Conservation (phyloP, 169 alveolate genomes). For the Ichthyophthirius multifiliis region DNA sequence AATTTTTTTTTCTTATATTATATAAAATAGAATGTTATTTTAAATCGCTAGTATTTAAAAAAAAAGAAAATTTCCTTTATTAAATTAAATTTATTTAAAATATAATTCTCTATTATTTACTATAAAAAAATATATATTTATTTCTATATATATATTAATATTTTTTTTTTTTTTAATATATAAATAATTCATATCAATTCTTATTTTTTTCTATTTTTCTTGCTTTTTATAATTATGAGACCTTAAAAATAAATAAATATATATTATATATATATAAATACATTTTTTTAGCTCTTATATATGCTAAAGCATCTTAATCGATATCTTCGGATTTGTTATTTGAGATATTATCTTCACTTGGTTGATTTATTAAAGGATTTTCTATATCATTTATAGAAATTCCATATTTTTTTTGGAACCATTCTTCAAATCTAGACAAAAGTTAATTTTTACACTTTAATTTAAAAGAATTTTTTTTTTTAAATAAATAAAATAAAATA, state of each 20-base stretch:
- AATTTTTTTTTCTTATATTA: too few relatives aligned
- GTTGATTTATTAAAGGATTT: slow-evolving; percentile 37
- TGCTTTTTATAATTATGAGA: slow-evolving; percentile 52
- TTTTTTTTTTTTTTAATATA: too few relatives aligned
- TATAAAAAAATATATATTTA: too few relatives aligned
- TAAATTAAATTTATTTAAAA: too few relatives aligned
- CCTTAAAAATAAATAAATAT: neutral
- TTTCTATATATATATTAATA: too few relatives aligned
- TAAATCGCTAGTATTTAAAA: too few relatives aligned
- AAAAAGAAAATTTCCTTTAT: too few relatives aligned
- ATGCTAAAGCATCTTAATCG: slow-evolving; percentile 78
- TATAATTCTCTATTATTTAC: too few relatives aligned
- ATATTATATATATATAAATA: neutral
- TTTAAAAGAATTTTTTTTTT: neutral
- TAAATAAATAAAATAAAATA: neutral
- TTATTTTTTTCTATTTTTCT: slow-evolving; percentile 49
- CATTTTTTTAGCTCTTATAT: slow-evolving; percentile 70
- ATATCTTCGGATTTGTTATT: slow-evolving; percentile 54
- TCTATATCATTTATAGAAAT: slow-evolving; percentile 17
- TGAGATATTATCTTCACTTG: slow-evolving; percentile 25
- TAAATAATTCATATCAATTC: neutral
- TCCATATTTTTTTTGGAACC: slow-evolving; percentile 50
- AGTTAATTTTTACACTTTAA: slow-evolving; percentile 41
- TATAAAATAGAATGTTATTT: too few relatives aligned
- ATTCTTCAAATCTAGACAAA: slow-evolving; percentile 56